Percentiles rank a stretch among this genome's conserved stretches.
Evolutionary conservation across 176 grass and related monocot species (phyloP).

Genomic region (bread wheat (Triticum aestivum)): IWGSC_CS_RefSeq_v2.1 NC_057800.1:154063341-154063840

Average conservation of each 20-base stretch:
- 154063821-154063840: not conserved
- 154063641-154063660: slow-evolving; percentile 93
- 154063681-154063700: slow-evolving; percentile 74
- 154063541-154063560: slow-evolving; percentile 83
- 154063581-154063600: slow-evolving; percentile 98
- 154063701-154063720: slow-evolving; percentile 22
- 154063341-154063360: slow-evolving; percentile 77
- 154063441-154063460: slow-evolving; percentile 89
- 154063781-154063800: slow-evolving; percentile 9
- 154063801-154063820: not conserved
- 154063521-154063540: slow-evolving; percentile 94
- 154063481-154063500: slow-evolving; percentile 83
- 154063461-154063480: slow-evolving; percentile 89
- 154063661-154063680: slow-evolving; percentile 79
- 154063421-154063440: slow-evolving; percentile 93
- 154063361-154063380: slow-evolving; percentile 95
- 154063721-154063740: slow-evolving; percentile 22
- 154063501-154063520: slow-evolving; percentile 90
- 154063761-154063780: not conserved
- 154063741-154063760: slow-evolving; percentile 11
- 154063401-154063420: slow-evolving; percentile 82
- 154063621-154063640: slow-evolving; percentile 89
- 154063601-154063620: slow-evolving; percentile 85
- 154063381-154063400: slow-evolving; percentile 61
- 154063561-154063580: slow-evolving; percentile 91